These are phyloP conservation scores for Chernovozyma aurita DNA, from an alignment of 1,139 yeast genomes.

Conservation along the genomic window DNA sequence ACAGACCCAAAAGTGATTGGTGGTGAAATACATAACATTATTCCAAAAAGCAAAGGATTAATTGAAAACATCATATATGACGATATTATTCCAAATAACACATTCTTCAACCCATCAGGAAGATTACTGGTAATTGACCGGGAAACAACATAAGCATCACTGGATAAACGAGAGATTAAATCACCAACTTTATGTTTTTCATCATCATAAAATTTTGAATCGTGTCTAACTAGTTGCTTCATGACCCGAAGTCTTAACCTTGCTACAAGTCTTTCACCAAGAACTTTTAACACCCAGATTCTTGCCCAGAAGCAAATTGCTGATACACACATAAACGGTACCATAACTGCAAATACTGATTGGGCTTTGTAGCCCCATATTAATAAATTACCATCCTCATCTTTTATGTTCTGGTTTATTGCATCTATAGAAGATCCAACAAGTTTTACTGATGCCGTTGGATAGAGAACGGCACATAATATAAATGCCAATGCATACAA, in stretches of 20 bases:
- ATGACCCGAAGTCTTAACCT: conserved; percentile 45
- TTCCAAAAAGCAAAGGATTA: conserved; percentile 43
- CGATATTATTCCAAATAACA: conserved; percentile 39
- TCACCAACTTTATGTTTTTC: conserved; percentile 56
- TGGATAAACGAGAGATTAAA: conserved; percentile 47
- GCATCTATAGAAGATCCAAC: conserved; percentile 49
- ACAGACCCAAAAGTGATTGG: conserved; percentile 50
- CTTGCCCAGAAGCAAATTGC: conserved; percentile 49
- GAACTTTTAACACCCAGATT: conserved; percentile 42
- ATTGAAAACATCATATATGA: conserved; percentile 47
- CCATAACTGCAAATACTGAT: conserved; percentile 40
- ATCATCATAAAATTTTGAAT: conserved; percentile 45
- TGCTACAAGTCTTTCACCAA: conserved; percentile 44
- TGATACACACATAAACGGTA: conserved; percentile 42
- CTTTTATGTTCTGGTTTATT: conserved; percentile 31
- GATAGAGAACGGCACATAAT: conserved; percentile 43
- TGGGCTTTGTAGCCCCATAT: conserved; percentile 46
- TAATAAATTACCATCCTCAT: conserved; percentile 36
- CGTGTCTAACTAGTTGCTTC: conserved; percentile 49
- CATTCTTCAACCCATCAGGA: conserved; percentile 48
- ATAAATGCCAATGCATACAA: conserved; percentile 40
- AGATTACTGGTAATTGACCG: conserved; percentile 42
- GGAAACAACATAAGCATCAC: conserved; percentile 52
- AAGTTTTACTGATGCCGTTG: conserved; percentile 42
- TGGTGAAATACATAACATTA: conserved; percentile 49